Evolutionary conservation across 2,329 filamentous ascomycete species (phyloP), one percentile per base, ranked within the genome.

Genomic region (Xylariales sp.): DNA sequence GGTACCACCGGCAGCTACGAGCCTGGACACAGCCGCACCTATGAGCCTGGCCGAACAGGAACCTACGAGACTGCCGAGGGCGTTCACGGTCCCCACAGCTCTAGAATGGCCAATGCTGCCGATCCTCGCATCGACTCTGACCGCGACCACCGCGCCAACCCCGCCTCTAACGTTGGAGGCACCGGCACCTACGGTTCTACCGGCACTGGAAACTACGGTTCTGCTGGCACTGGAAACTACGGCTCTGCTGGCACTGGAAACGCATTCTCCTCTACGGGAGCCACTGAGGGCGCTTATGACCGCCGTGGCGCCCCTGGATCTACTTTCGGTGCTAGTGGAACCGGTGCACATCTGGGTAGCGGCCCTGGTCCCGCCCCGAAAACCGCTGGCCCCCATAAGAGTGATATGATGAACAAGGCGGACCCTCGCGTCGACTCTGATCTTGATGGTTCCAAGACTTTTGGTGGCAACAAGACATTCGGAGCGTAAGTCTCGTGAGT

Each of bases 391-490:
- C 70, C 70, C 10, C 76, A 80, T 62, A 70, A 69, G 58, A 65
- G 57, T 23, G 69, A 78, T 49, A 41, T 69, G 25, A 4, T 69
- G 47, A 79, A 80, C 66, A 78, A 77, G 62, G 25, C 63, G 3
- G 74, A 78, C 39, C 74, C 74, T 4, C 61, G 69, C 18, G 71
- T 80, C 32, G 76, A 79, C 56, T 71, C 67, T 10, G 63, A 79
- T 47, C 65, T 71, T 3, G 74, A 79, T 53, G 69, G 70, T 32
- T 69, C 63, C 53, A 69, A 68, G 60, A 79, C 76, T 0, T 15
- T 71, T 5, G 76, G 76, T 21, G 66, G 71, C 33, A 65, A 79
- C 57, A 76, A 72, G 55, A 71, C 67, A 13, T 62, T 65, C 50
- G 57, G 59, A 57, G 57, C 61, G 63, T 67, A 21, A n/a, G 11